These are phyloP conservation scores for Wickerhamomyces kurtzmanii DNA, from an alignment of 805 yeast genomes.

Conservation along the genomic window DNA sequence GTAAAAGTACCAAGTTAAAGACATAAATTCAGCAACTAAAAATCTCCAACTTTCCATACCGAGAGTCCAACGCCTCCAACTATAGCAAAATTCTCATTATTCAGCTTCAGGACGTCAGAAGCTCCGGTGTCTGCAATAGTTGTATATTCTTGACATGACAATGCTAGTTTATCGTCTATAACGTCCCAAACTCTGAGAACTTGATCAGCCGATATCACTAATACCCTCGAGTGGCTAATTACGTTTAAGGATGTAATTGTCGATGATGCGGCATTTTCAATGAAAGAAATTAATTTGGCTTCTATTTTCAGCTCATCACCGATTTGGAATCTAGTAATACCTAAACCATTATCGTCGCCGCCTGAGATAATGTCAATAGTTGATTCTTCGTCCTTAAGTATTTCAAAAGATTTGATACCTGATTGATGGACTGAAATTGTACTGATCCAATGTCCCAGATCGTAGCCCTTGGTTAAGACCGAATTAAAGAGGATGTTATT, in stretches of 20 bases:
- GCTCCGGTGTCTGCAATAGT: slow-evolving; percentile 91
- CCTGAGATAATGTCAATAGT: slow-evolving; percentile 56
- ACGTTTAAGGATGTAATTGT: slow-evolving; percentile 62
- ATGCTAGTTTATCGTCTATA: slow-evolving; percentile 12
- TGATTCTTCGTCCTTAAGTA: slow-evolving; percentile 10
- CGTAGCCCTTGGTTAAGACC: not conserved
- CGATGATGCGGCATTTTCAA: slow-evolving; percentile 68
- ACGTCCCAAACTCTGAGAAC: slow-evolving; percentile 54
- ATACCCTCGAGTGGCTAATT: slow-evolving; percentile 21
- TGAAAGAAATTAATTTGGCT: slow-evolving; percentile 23
- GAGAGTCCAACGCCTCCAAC: slow-evolving; percentile 85
- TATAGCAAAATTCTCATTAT: slow-evolving; percentile 23
- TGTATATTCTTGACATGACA: slow-evolving; percentile 43
- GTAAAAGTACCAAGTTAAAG: too few relatives aligned
- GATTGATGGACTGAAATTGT: slow-evolving; percentile 69
- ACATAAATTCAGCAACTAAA: slow-evolving; percentile 6
- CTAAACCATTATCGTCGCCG: slow-evolving; percentile 86
- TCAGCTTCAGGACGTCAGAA: slow-evolving; percentile 28
- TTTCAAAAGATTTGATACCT: slow-evolving; percentile 59
- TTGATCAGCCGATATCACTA: slow-evolving; percentile 83
- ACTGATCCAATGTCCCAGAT: slow-evolving; percentile 20
- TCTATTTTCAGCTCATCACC: slow-evolving; percentile 11
- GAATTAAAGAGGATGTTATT: too few relatives aligned
- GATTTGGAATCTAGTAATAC: slow-evolving; percentile 25
- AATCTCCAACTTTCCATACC: slow-evolving; percentile 25